Evolutionary conservation across 805 yeast genomes (phyloP).

Genomic region (Yamadazyma sp.): DNA sequence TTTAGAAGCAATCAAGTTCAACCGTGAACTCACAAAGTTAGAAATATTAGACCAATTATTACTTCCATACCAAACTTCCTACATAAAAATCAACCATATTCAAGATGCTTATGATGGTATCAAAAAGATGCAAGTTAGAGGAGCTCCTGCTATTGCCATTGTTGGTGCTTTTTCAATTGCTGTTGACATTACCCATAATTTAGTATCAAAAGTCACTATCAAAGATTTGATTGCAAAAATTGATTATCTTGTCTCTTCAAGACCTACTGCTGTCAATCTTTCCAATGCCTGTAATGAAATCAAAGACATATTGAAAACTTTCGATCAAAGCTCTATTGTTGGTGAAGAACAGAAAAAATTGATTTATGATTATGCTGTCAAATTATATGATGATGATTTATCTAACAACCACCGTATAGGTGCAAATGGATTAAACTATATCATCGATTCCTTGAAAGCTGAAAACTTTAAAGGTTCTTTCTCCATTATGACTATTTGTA

Average conservation of each 20-base stretch:
- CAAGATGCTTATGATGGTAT: conserved; percentile 83
- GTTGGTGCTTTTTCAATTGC: conserved; percentile 85
- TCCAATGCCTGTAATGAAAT: conserved; percentile 67
- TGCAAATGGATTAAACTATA: conserved; percentile 72
- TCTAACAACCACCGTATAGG: conserved; percentile 79
- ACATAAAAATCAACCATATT: conserved; percentile 57
- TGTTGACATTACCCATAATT: conserved; percentile 51
- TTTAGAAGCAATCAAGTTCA: conserved; percentile 66
- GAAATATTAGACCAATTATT: conserved; percentile 75
- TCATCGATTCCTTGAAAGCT: conserved; percentile 40
- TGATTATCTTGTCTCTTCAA: conserved; percentile 65
- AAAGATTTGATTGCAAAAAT: conserved; percentile 45
- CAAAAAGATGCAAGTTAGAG: conserved; percentile 89
- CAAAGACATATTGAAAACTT: conserved; percentile 26
- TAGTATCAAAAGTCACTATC: conserved; percentile 20
- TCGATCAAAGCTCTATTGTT: conserved; percentile 19
- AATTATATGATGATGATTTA: conserved; percentile 71
- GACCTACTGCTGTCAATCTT: conserved; percentile 96
- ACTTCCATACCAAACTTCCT: conserved; percentile 76
- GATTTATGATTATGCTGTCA: conserved; percentile 45
- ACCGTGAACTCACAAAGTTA: conserved; percentile 43
- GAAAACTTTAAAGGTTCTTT: conserved; percentile 61
- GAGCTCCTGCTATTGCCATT: conserved; percentile 98
- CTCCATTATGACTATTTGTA: conserved; percentile 87
- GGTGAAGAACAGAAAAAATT: conserved; percentile 21